phyloP scores from a whole-genome alignment of 805 yeast genomes.

The Wickerhamiella siamensis region DNA sequence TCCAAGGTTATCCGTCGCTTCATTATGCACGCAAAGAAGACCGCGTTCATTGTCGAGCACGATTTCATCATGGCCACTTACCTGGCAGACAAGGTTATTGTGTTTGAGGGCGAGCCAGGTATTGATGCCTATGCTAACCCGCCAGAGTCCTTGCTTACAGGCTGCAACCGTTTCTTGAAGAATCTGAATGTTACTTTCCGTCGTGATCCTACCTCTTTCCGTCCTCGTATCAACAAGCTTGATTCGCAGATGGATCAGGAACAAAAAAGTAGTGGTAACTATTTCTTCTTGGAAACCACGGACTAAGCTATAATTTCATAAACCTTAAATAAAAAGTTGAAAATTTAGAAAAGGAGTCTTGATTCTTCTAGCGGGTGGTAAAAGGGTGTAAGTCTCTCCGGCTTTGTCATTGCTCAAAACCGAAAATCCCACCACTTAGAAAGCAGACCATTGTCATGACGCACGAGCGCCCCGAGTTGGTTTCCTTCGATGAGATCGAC shows the following conservation, averaged over 20 bases:
- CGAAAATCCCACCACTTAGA: neutral
- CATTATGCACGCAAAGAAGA: constrained; percentile 89
- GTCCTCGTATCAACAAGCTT: constrained; percentile 96
- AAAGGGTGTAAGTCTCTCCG: too few species aligned
- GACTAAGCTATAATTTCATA: constrained; percentile 17
- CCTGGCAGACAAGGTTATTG: constrained; percentile 96
- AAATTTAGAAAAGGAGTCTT: neutral
- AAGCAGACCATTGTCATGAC: constrained; percentile 11
- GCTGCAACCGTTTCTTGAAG: constrained; percentile 94
- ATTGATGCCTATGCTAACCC: constrained; percentile 68
- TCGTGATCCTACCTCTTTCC: constrained; percentile 95
- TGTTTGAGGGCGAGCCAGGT: constrained; percentile 92
- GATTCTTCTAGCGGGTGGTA: neutral
- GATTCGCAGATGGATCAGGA: constrained; percentile 99
- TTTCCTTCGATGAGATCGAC: constrained; percentile 72
- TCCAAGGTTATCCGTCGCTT: constrained; percentile 96
- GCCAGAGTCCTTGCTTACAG: constrained; percentile 89
- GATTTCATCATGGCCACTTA: constrained; percentile 99
- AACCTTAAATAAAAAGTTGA: neutral
- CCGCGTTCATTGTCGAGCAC: constrained; percentile 99
- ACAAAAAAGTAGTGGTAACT: constrained; percentile 84
- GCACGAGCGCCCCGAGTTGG: constrained; percentile 42
- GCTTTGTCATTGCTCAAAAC: too few species aligned
- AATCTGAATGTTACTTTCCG: constrained; percentile 95
- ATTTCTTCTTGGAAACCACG: constrained; percentile 78